phyloP scores from a whole-genome alignment of 495 filamentous ascomycete genomes.

The Aspergillus homomorphus region DNA sequence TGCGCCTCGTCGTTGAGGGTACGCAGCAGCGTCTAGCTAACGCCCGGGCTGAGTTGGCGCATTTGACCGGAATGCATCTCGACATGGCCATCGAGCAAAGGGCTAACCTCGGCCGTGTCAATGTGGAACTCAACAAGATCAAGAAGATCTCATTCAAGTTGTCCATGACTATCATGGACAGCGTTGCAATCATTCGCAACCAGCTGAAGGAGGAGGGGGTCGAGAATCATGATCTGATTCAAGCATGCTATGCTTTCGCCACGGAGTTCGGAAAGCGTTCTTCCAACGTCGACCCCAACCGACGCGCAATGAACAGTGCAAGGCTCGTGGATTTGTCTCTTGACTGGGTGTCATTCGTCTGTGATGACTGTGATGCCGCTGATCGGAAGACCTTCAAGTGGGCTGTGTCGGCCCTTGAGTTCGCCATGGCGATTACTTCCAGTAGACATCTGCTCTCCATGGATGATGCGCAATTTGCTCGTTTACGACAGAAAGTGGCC shows the following conservation, averaged over 20 bases:
- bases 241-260: slow-evolving; percentile 98
- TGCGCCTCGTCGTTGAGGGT: slow-evolving; percentile 87
- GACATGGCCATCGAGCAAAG: slow-evolving; percentile 87
- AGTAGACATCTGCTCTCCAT: slow-evolving; percentile 87
- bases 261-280: slow-evolving; percentile 97
- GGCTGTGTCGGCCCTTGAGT: slow-evolving; percentile 92
- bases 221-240: slow-evolving; percentile 92
- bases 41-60: slow-evolving; percentile 71
- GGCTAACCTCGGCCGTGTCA: slow-evolving; percentile 89
- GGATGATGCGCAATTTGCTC: slow-evolving; percentile 78
- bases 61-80: slow-evolving; percentile 73
- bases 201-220: slow-evolving; percentile 69
- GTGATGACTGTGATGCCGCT: slow-evolving; percentile 92
- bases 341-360: slow-evolving; percentile 97
- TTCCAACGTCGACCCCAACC: slow-evolving; percentile 85
- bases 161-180: slow-evolving; percentile 99
- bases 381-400: slow-evolving; percentile 95
- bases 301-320: slow-evolving; percentile 92
- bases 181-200: slow-evolving; percentile 83
- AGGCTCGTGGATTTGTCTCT: slow-evolving; percentile 88
- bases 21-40: slow-evolving; percentile 74
- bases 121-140: slow-evolving; percentile 87
- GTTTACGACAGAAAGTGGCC: slow-evolving; percentile 80
- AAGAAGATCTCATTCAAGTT: slow-evolving; percentile 94
- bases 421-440: slow-evolving; percentile 93